These are phyloP conservation scores for Candida xyloterini DNA, from an alignment of 805 yeast genomes.

Conservation along the genomic window DNA sequence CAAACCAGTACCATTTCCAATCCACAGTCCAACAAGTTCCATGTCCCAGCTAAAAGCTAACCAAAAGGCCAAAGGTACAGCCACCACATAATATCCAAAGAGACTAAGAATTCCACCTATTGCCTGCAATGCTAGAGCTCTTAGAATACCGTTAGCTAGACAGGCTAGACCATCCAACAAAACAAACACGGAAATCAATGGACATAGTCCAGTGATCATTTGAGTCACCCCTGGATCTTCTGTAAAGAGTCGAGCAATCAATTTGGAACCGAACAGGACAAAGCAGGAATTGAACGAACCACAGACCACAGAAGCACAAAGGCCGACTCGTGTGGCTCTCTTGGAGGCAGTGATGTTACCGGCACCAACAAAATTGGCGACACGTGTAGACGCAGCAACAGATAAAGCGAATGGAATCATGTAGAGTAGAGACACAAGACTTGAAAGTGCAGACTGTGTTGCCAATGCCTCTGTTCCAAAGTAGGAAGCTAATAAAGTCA, in stretches of 20 bases:
- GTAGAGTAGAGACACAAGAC: slow-evolving; percentile 48
- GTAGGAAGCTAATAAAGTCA: slow-evolving; percentile 50
- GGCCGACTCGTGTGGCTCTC: slow-evolving; percentile 42
- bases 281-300: slow-evolving; percentile 41
- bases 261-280: slow-evolving; percentile 43
- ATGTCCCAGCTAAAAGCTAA: slow-evolving; percentile 50
- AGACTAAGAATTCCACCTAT: slow-evolving; percentile 71
- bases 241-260: slow-evolving; percentile 59
- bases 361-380: slow-evolving; percentile 53
- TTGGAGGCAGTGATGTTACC: slow-evolving; percentile 31
- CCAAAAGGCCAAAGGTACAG: slow-evolving; percentile 62
- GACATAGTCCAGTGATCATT: slow-evolving; percentile 54
- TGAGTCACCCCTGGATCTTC: slow-evolving; percentile 54
- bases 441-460: slow-evolving; percentile 53
- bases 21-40: slow-evolving; percentile 66
- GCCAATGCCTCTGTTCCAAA: slow-evolving; percentile 54
- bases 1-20: slow-evolving; percentile 68
- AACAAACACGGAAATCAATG: slow-evolving; percentile 63
- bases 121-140: slow-evolving; percentile 75
- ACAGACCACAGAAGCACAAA: slow-evolving; percentile 33
- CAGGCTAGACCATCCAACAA: slow-evolving; percentile 68
- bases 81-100: slow-evolving; percentile 66
- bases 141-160: slow-evolving; percentile 66
- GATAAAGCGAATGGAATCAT: slow-evolving; percentile 59
- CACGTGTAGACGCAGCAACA: slow-evolving; percentile 53